Base-by-base conservation (phyloP, 2,329 filamentous ascomycete species). In the Dactylellina leptospora region DNA sequence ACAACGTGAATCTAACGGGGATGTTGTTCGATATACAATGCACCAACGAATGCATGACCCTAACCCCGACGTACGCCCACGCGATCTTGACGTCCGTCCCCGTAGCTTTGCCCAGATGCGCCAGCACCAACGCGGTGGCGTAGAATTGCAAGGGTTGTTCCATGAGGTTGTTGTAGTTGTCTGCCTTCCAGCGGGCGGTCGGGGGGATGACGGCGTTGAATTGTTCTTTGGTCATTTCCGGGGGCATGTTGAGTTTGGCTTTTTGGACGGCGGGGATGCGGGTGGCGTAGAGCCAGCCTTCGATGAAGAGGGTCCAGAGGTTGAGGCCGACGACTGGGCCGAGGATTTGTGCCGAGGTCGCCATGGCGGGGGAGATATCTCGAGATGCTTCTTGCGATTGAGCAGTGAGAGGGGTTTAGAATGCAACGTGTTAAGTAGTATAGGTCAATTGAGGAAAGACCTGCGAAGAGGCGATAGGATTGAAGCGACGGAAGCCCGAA, bases 131-230 rank as follows among this genome's bases (percentile, higher is more conserved):
- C 9, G 76, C 74, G 18, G 80, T 72, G 16, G 80, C 81, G 76
- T 82, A 83, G 77, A 83, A 83, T 42, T 80, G 79, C 1, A 80
- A 81, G 13, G 81, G 81, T 74, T 82, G 81, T 76, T 83, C 81
- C 62, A 79, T 76, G 51, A 82, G 76, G 63, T 83, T 78, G 74
- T 81, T 81, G 76, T 78, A 82, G 74, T 83, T 83, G 73, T 82
- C 81, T 9, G 79, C 79, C 58, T 79, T 79, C 77, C 77, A 81
- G 61, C 78, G 78, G 27, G 77, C 75, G 23, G 56, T 42, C 1
- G 77, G 48, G 2, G 79, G 78, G 1, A 77, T 75, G 40, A 75
- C 73, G 4, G 64, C 50, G 59, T 78, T 74, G 33, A 79, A 55
- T 53, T 80, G 74, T 45, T 74, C 64, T 33, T 71, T 75, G 0